Evolutionary conservation across 2,329 filamentous ascomycete species (phyloP).

Genomic region (Calonectria crousiana): DNA sequence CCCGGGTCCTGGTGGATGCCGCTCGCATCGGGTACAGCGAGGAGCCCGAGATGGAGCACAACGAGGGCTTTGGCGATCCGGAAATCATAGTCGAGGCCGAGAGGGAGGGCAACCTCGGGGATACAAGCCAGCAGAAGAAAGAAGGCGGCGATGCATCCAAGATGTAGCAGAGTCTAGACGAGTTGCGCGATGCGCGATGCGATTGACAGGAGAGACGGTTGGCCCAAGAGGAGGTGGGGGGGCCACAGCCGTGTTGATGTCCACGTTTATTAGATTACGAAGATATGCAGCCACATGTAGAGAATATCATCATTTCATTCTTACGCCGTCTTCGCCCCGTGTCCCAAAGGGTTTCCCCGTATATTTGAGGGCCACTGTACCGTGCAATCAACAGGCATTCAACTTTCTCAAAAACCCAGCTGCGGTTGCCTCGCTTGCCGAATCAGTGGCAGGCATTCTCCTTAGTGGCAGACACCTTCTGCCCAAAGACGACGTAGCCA

Average conservation of each 20-base stretch:
- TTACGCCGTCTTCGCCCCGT: not conserved
- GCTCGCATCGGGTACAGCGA: conserved; percentile 86
- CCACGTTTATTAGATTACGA: conserved; percentile 1
- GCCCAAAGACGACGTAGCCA: conserved; percentile 87
- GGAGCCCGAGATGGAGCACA: conserved; percentile 86
- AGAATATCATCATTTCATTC: conserved; percentile 9
- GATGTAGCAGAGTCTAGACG: conserved; percentile 46
- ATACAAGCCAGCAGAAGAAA: conserved; percentile 41
- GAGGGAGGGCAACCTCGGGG: conserved; percentile 61
- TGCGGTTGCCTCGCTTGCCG: not conserved
- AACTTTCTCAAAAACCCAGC: not conserved
- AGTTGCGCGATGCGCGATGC: not conserved
- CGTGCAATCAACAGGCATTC: not conserved
- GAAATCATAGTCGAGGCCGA: conserved; percentile 61
- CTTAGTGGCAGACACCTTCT: conserved; percentile 78
- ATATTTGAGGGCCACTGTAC: not conserved
- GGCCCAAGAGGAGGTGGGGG: too few species aligned
- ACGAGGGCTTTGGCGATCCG: conserved; percentile 65
- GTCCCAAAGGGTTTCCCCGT: too few species aligned
- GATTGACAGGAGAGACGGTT: not conserved
- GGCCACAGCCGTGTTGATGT: not conserved
- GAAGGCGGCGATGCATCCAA: conserved; percentile 47
- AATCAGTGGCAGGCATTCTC: conserved; percentile 89
- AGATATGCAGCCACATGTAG: conserved; percentile 3
- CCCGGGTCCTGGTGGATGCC: conserved; percentile 88